Percentiles rank a stretch among this genome's conserved stretches.
phyloP scores from a whole-genome alignment of 2,329 filamentous ascomycete genomes.

The Nakataea oryzae region DNA sequence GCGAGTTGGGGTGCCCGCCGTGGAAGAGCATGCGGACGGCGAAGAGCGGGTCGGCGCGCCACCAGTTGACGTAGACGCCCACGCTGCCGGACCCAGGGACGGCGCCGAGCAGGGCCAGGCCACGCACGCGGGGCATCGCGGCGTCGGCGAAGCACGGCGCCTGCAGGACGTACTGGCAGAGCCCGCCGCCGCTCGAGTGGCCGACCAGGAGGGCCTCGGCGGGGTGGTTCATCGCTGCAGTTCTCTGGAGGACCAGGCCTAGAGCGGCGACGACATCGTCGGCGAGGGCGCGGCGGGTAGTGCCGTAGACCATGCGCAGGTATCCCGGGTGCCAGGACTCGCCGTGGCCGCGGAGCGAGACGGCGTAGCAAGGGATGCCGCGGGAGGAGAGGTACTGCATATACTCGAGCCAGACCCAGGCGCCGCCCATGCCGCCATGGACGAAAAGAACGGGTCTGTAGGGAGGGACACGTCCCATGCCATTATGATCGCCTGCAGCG shows the following conservation, averaged over 20 bases:
- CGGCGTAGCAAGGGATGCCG: constrained; percentile 38
- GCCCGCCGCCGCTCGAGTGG: constrained; percentile 40
- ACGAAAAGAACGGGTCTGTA: constrained; percentile 35
- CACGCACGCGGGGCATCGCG: constrained; percentile 26
- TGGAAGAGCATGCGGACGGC: constrained; percentile 32
- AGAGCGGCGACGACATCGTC: constrained; percentile 28
- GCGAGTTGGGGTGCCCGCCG: constrained; percentile 37
- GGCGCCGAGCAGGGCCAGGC: constrained; percentile 32
- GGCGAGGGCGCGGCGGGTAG: constrained; percentile 27
- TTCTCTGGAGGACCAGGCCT: not conserved
- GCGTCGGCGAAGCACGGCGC: constrained; percentile 8
- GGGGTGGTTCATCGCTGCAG: constrained; percentile 22
- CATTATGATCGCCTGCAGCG: constrained; percentile 18
- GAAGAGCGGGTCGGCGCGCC: constrained; percentile 35
- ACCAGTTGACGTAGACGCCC: constrained; percentile 35
- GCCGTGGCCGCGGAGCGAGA: constrained; percentile 42
- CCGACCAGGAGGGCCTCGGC: constrained; percentile 33
- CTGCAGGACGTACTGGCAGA: constrained; percentile 37
- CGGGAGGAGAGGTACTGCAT: constrained; percentile 33
- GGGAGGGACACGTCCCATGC: not conserved
- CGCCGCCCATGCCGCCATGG: constrained; percentile 44
- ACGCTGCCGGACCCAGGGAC: constrained; percentile 34
- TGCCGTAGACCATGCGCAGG: constrained; percentile 34
- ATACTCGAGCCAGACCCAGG: constrained; percentile 41
- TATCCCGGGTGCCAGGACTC: constrained; percentile 39